These are phyloP conservation scores for Tulasnella sp. DNA, from an alignment of 768 basidiomycete genomes.

Conservation along the genomic window DNA sequence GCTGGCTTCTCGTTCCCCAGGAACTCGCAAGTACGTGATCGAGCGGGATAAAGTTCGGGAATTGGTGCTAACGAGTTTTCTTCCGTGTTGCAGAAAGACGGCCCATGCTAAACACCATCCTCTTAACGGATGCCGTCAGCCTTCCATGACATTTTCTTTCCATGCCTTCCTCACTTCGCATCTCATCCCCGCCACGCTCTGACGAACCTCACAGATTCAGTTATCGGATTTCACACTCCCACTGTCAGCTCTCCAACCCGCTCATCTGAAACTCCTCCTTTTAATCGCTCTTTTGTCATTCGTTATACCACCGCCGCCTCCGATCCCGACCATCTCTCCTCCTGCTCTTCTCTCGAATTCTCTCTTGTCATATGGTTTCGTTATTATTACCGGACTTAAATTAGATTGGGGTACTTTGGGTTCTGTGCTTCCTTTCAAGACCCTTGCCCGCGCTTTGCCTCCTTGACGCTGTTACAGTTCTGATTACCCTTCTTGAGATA, in stretches of 20 bases:
- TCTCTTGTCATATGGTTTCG: not conserved
- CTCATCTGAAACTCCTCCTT: not conserved
- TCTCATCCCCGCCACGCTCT: not conserved
- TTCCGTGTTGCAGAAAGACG: not conserved
- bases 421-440: not conserved
- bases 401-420: not conserved
- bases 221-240: not conserved
- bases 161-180: not conserved
- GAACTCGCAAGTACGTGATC: constrained; percentile 16
- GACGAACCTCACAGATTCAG: not conserved
- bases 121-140: not conserved
- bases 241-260: not conserved
- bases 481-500: not conserved
- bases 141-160: not conserved
- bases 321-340: not conserved
- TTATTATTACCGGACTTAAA: not conserved
- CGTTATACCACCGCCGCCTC: not conserved
- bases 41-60: not conserved
- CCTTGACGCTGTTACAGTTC: not conserved
- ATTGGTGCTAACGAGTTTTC: not conserved
- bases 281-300: not conserved
- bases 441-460: not conserved
- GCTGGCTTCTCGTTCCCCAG: constrained; percentile 29
- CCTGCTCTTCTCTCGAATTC: not conserved
- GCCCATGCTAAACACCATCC: not conserved